Evolutionary conservation across 1,284 basidiomycete species (phyloP).

Genomic region (Apiotrichum mycotoxinovorans): DNA sequence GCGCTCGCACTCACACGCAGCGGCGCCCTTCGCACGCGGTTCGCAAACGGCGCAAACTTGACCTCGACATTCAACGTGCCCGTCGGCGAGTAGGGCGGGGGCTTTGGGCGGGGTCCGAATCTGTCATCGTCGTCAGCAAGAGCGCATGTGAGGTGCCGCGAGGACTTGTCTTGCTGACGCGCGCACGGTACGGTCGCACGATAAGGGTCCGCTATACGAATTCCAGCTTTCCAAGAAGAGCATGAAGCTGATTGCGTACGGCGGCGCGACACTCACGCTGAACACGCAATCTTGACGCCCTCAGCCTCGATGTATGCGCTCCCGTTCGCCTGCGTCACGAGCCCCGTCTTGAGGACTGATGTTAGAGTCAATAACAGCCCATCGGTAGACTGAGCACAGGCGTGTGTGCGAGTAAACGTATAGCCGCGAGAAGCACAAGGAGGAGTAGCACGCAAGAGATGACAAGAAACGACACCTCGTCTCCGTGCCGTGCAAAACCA

Average conservation of each 20-base stretch:
- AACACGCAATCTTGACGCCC: slow-evolving; percentile 85
- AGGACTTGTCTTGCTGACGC: too few species aligned
- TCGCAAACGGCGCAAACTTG: slow-evolving; percentile 93
- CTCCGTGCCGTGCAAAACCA: too few species aligned
- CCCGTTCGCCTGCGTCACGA: slow-evolving; percentile 89
- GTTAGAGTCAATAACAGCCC: slow-evolving; percentile 7
- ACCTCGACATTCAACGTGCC: slow-evolving; percentile 91
- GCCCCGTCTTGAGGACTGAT: slow-evolving; percentile 78
- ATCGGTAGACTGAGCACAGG: background rate
- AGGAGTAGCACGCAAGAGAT: too few species aligned
- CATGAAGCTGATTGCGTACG: too few species aligned
- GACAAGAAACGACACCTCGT: too few species aligned
- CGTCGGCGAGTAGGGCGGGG: slow-evolving; percentile 68
- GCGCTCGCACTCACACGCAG: slow-evolving; percentile 65
- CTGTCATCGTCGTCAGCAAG: slow-evolving; percentile 53
- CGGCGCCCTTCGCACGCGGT: slow-evolving; percentile 68
- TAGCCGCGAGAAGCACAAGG: background rate
- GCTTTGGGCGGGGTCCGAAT: slow-evolving; percentile 78
- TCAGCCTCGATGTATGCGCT: slow-evolving; percentile 88
- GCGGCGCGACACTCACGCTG: slow-evolving; percentile 84
- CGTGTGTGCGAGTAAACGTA: background rate
- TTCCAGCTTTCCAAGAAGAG: too few species aligned
- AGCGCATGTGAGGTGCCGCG: too few species aligned
- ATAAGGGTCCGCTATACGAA: too few species aligned
- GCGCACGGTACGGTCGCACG: too few species aligned